Base-by-base conservation (phyloP, 495 filamentous ascomycete genomes). In the Penicillium steckii region DNA sequence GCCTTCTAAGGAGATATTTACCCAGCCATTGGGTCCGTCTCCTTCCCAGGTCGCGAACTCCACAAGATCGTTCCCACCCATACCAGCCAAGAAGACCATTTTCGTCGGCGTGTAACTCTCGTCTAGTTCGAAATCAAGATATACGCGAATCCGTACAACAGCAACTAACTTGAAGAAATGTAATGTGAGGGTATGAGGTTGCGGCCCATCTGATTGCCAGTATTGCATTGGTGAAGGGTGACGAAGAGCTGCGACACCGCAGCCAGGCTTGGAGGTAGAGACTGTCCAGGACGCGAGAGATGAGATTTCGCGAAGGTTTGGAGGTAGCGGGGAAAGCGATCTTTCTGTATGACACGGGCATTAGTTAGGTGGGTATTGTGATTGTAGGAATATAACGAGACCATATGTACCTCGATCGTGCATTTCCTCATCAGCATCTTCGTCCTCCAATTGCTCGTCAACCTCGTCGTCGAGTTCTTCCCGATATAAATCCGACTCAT, bases 161-260 rank as follows among this genome's bases (percentile, higher is more conserved):
- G 85, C 85, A 41, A 97, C 94, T 7, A 91, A 79, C 63, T 95
- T 95, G 72, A 94, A 87, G 72, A 98, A 98, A 69, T 97, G 93
- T 15, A 96, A 85, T 29, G 88, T 96, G 21, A 98, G 80, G n/a
- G 84, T 82, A 56, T 98, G 94, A 12, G 94, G 94, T 61, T 98
- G 94, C 4, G 93, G 91, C 1, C 94, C 95, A 67, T 97, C 95
- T 13, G 90, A 95, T 69, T 97, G 94, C 94, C 94, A 98, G 78
- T 90, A 97, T 55, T 87, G 83, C 42, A 78, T 71, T 2, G 88
- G 82, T 38, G 90, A 88, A 19, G 91, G 87, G 63, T 85, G 80
- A 18, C 90, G 86, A 19, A 98, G 85, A 56, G 93, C 89, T 25
- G 86, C 80, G 38, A 96, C 85, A 29, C 90, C 90, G 66, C 88